Base-by-base conservation (phyloP, 768 basidiomycete species). In the Mycena chlorophos region DNA sequence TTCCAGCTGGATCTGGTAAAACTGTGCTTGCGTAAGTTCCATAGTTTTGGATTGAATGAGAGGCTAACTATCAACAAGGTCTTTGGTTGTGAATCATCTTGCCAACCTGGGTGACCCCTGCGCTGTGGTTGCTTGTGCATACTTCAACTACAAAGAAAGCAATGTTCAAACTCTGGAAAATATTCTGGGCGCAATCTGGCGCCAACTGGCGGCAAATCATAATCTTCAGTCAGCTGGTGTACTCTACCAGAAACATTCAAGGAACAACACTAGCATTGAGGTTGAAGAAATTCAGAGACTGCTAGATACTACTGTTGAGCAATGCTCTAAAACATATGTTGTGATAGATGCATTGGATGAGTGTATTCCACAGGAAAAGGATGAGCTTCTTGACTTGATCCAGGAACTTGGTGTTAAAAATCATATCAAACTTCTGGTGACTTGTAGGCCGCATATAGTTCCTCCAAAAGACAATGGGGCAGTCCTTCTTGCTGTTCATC, bases 11-110 rank as follows among this genome's bases (percentile, higher is more conserved):
- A 20, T 19, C 29, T 10, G 47, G 47, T 10, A 49, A 49, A 31
- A 49, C 47, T 26, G 47, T 49, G 25, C 47, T 49, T 49, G 47
- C 29, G 26, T 49, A 49, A 37, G n/a, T 37, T 37, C 12, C 10
- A 10, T 37, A n/a, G 10, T 10, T 37, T 37, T n/a, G 10, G 10
- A 10, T 37, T 10, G 10, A 10, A 37, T 10, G 34, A 10, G 12
- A 10, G n/a, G n/a, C 12, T 10, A 10, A 10, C 10, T 37, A n/a
- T n/a, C n/a, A n/a, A n/a, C 22, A 4, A 30, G 28, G 14, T 10
- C 34, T 37, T 37, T 37, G 12, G 34, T 37, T 37, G 34, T 37
- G 10, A 10, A 37, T 37, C n/a, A 37, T 37, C 34, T 37, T 37
- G n/a, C 34, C n/a, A n/a, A n/a, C n/a, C 34, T 10, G n/a, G 34